These are phyloP conservation scores for Plenodomus biglobosus DNA, from an alignment of 2,329 filamentous ascomycete species.

Conservation along the genomic window DNA sequence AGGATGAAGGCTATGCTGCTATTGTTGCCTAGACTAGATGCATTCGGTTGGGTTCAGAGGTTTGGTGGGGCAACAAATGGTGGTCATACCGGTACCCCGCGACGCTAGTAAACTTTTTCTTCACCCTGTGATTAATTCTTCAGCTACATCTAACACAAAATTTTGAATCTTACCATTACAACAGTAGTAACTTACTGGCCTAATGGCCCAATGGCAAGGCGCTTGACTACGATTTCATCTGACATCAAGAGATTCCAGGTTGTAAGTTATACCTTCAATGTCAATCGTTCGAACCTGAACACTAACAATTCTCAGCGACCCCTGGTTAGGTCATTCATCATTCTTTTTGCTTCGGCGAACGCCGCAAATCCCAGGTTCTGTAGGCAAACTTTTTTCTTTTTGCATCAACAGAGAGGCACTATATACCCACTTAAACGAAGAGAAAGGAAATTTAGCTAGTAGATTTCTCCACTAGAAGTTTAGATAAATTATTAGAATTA, in stretches of 20 bases:
- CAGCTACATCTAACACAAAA: neutral
- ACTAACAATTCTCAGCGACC: slow-evolving; percentile 10
- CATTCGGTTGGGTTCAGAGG: neutral
- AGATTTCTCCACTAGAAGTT: too few relatives aligned
- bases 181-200: slow-evolving; percentile 12
- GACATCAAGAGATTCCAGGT: slow-evolving; percentile 39
- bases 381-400: too few relatives aligned
- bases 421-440: too few relatives aligned
- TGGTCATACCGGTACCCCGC: slow-evolving; percentile 7
- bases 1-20: neutral
- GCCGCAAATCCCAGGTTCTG: too few relatives aligned
- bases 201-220: slow-evolving; percentile 59
- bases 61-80: neutral
- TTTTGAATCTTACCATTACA: neutral
- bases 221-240: slow-evolving; percentile 55
- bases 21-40: neutral
- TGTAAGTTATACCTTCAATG: slow-evolving; percentile 4
- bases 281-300: neutral
- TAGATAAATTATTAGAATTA: too few relatives aligned
- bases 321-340: slow-evolving; percentile 20
- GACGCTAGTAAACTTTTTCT: neutral
- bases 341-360: neutral
- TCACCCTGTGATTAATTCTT: neutral
- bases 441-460: too few relatives aligned
- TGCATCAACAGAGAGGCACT: too few relatives aligned